These are phyloP conservation scores for Malbranchea cinnamomea DNA, from an alignment of 2,329 filamentous ascomycete genomes.

Conservation along the genomic window DNA sequence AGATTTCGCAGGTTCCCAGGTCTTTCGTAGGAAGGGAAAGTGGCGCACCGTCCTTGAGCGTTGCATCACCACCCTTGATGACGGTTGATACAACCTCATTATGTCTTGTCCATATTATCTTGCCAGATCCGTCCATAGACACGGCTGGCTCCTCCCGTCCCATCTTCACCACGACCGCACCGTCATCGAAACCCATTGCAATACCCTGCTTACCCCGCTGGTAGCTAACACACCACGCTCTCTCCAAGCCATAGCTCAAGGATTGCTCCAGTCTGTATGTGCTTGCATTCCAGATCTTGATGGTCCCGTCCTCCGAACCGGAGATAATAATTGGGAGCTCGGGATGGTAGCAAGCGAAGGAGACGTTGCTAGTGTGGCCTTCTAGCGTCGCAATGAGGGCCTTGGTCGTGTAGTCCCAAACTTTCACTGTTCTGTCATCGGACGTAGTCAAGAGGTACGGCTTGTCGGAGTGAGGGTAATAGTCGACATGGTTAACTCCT, in stretches of 20 bases:
- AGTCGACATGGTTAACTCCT: conserved; percentile 96
- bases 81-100: conserved; percentile 91
- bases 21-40: conserved; percentile 85
- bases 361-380: conserved; percentile 95
- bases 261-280: conserved; percentile 95
- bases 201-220: conserved; percentile 90
- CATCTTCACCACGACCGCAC: conserved; percentile 94
- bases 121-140: conserved; percentile 91
- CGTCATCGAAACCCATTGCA: conserved; percentile 93
- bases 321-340: conserved; percentile 95
- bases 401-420: conserved; percentile 99
- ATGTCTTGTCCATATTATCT: conserved; percentile 89
- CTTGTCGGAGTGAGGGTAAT: conserved; percentile 53
- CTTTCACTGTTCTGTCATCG: conserved; percentile 90
- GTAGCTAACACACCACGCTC: conserved; percentile 94
- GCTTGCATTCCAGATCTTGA: conserved; percentile 98
- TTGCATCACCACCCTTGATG: conserved; percentile 78
- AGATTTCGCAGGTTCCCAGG: conserved; percentile 88
- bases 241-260: conserved; percentile 85
- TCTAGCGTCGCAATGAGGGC: conserved; percentile 91
- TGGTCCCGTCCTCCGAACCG: conserved; percentile 89
- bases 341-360: conserved; percentile 94
- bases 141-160: conserved; percentile 93
- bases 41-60: conserved; percentile 74
- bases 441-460: conserved; percentile 89